Evolutionary conservation across 2,329 filamentous ascomycete genomes (phyloP).

Genomic region (Diaporthe sp.): DNA sequence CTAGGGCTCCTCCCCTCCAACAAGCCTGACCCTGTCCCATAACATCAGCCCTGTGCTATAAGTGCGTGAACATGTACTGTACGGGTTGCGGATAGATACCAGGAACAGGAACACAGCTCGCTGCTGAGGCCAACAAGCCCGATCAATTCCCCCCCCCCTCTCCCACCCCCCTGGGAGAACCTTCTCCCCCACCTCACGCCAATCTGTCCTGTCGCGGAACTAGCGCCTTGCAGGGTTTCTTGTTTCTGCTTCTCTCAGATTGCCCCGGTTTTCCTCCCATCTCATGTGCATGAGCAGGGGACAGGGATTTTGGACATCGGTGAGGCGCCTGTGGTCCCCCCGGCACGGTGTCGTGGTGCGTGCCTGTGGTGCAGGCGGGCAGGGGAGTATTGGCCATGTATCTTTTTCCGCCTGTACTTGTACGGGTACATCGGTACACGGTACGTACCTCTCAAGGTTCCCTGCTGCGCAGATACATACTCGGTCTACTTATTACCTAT

Average conservation of each 20-base stretch:
- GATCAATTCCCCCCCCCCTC: slow-evolving; percentile 7
- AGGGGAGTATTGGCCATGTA: slow-evolving; percentile 24
- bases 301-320: slow-evolving; percentile 34
- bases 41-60: slow-evolving; percentile 25
- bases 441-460: slow-evolving; percentile 13
- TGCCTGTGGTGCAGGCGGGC: slow-evolving; percentile 14
- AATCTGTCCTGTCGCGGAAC: slow-evolving; percentile 40
- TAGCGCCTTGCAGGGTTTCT: slow-evolving; percentile 39
- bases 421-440: neutral
- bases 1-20: slow-evolving; percentile 12
- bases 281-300: slow-evolving; percentile 37
- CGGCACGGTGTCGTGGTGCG: slow-evolving; percentile 14
- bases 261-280: slow-evolving; percentile 40
- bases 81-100: slow-evolving; percentile 9
- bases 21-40: slow-evolving; percentile 2
- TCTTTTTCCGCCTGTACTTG: slow-evolving; percentile 9
- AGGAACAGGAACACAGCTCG: slow-evolving; percentile 25
- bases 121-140: slow-evolving; percentile 15
- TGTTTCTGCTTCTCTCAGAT: slow-evolving; percentile 40
- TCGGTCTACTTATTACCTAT: slow-evolving; percentile 13
- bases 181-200: slow-evolving; percentile 38
- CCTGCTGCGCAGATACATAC: slow-evolving; percentile 22
- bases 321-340: slow-evolving; percentile 38
- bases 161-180: neutral
- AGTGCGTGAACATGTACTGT: slow-evolving; percentile 27